These are phyloP conservation scores for Allium fistulosum DNA, from an alignment of 106 monocot genomes.

Conservation along the genomic window DNA sequence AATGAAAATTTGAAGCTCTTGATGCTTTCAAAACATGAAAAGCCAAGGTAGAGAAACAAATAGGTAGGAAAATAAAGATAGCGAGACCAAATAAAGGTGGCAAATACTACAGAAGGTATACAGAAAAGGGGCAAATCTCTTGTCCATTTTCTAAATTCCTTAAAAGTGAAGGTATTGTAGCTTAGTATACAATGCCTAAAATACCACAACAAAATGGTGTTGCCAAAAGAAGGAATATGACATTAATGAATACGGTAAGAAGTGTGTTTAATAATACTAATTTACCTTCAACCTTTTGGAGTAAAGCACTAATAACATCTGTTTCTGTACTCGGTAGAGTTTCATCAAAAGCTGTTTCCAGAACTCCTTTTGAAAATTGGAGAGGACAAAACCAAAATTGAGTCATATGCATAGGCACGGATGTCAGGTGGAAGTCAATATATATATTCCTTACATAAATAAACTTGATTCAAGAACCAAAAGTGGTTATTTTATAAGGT, in stretches of 20 bases:
- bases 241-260: slow-evolving; percentile 1
- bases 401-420: neutral
- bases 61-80: slow-evolving; percentile 2
- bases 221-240: neutral
- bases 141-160: neutral
- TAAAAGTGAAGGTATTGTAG: neutral
- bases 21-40: slow-evolving; percentile 1
- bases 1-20: neutral
- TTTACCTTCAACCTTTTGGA: neutral
- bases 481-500: neutral
- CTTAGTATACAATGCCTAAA: neutral
- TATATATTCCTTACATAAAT: neutral
- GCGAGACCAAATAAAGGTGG: neutral
- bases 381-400: neutral
- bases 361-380: neutral
- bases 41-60: slow-evolving; percentile 7
- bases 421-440: neutral
- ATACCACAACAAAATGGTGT: slow-evolving; percentile 2
- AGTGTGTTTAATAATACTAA: neutral
- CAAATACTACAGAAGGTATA: neutral
- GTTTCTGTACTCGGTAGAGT: neutral
- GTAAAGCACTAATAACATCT: neutral
- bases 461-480: neutral
- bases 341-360: neutral
- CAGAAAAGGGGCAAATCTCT: neutral